These are phyloP conservation scores for Centaurea solstitialis DNA, from an alignment of 129 eudicot species.

Conservation along the genomic window DNA sequence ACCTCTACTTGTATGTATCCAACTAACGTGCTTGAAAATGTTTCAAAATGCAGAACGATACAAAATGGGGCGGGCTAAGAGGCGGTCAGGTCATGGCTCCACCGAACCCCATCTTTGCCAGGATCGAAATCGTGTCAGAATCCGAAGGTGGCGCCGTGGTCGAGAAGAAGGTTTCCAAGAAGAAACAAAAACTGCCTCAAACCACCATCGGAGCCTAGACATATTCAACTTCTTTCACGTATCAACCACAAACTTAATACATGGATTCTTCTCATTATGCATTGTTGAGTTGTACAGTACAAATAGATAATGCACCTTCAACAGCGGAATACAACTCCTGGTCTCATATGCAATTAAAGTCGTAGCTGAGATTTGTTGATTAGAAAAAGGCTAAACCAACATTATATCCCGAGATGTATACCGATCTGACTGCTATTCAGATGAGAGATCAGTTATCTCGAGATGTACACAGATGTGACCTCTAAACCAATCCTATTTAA, in stretches of 20 bases:
- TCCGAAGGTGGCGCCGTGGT: constrained; percentile 29
- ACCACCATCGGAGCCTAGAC: constrained; percentile 42
- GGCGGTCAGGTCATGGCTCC: constrained; percentile 77
- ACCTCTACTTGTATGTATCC: neutral
- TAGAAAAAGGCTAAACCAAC: neutral
- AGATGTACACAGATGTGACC: neutral
- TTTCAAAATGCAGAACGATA: constrained; percentile 52
- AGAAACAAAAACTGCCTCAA: constrained; percentile 44
- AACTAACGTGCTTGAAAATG: neutral
- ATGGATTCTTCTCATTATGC: neutral
- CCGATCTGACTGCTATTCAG: no score
- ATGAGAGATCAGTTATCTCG: no score
- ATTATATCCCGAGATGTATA: neutral
- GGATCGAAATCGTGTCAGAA: constrained; percentile 49
- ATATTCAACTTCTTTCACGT: neutral
- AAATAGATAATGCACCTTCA: neutral
- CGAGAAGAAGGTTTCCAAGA: constrained; percentile 55
- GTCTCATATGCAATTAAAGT: constrained; percentile 1
- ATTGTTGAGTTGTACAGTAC: constrained; percentile 1
- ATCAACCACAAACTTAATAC: neutral
- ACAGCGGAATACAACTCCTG: neutral
- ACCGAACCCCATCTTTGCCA: constrained; percentile 79
- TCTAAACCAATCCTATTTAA: neutral
- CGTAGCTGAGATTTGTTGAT: neutral
- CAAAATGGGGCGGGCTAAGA: constrained; percentile 96